Percentiles rank a stretch among this genome's conserved stretches.
phyloP scores from a whole-genome alignment of 768 basidiomycete genomes.

The Russula sp. region DNA sequence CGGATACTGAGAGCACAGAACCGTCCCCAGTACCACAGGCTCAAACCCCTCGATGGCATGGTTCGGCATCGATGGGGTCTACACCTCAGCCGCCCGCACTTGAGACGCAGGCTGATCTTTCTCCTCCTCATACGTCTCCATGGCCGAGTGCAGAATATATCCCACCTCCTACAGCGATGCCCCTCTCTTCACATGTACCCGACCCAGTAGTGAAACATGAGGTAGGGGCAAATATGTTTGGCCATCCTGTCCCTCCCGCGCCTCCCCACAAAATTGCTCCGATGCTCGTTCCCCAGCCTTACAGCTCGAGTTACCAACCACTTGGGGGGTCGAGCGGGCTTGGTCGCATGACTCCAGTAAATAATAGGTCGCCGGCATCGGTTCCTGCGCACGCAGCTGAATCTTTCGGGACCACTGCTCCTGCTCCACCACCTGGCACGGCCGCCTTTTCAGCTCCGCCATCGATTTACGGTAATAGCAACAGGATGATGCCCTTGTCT shows the following conservation, averaged over 20 bases:
- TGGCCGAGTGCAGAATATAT: background rate
- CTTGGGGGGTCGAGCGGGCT: conserved; percentile 11
- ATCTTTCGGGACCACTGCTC: background rate
- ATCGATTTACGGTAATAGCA: background rate
- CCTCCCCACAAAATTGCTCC: background rate
- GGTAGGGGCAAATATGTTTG: background rate
- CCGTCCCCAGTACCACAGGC: background rate
- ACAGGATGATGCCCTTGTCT: background rate
- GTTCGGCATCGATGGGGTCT: background rate
- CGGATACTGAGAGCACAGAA: conserved; percentile 1
- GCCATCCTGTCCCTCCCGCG: background rate
- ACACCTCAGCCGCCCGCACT: background rate
- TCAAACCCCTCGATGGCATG: background rate
- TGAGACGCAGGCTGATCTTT: background rate
- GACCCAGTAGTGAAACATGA: background rate
- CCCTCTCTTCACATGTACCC: background rate
- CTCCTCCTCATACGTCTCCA: background rate
- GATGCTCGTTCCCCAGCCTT: background rate
- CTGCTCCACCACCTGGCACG: background rate
- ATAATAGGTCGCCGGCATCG: background rate
- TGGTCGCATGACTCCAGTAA: background rate
- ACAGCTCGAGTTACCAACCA: conserved; percentile 1
- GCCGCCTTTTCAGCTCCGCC: background rate
- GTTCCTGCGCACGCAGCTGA: background rate
- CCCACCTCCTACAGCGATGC: background rate